phyloP scores from a whole-genome alignment of 1,284 basidiomycete species.

The Thecaphora thlaspeos region DNA sequence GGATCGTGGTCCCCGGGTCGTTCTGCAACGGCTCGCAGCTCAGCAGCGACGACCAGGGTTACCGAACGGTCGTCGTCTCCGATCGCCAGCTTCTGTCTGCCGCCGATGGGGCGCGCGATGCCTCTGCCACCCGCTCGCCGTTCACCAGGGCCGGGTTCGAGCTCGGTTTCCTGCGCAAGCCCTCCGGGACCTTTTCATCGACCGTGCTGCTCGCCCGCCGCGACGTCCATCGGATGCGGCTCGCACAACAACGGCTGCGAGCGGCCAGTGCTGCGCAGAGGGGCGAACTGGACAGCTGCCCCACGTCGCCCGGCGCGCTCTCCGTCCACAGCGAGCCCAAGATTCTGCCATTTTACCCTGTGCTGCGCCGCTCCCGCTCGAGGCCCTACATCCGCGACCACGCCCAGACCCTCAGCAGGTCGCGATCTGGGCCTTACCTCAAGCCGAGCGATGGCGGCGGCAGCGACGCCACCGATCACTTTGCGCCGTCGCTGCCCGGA shows the following conservation, averaged over 20 bases:
- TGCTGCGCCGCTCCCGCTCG: conserved; percentile 25
- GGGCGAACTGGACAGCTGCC: not conserved
- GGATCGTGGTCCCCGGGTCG: conserved; percentile 40
- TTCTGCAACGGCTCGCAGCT: conserved; percentile 6
- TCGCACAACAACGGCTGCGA: not conserved
- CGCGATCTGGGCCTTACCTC: conserved; percentile 29
- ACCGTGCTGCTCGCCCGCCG: conserved; percentile 37
- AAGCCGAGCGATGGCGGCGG: conserved; percentile 2
- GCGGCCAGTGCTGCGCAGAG: not conserved
- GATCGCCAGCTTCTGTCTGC: conserved; percentile 1
- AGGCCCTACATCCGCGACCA: conserved; percentile 24
- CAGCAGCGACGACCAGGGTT: conserved; percentile 9
- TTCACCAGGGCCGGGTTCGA: conserved; percentile 42
- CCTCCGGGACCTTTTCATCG: conserved; percentile 11
- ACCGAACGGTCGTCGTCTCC: conserved; percentile 40
- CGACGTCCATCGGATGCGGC: conserved; percentile 24
- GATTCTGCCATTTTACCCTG: conserved; percentile 12
- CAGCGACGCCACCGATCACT: conserved; percentile 8
- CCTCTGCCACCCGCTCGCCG: conserved; percentile 2
- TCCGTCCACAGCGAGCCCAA: not conserved
- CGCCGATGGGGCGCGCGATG: not conserved
- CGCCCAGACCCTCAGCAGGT: conserved; percentile 18
- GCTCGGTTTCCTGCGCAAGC: conserved; percentile 33
- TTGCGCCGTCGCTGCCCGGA: conserved; percentile 35
- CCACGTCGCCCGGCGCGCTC: not conserved